Conservation (phyloP, 352 stramenopile species). For the Globisporangium iwayamae region DNA sequence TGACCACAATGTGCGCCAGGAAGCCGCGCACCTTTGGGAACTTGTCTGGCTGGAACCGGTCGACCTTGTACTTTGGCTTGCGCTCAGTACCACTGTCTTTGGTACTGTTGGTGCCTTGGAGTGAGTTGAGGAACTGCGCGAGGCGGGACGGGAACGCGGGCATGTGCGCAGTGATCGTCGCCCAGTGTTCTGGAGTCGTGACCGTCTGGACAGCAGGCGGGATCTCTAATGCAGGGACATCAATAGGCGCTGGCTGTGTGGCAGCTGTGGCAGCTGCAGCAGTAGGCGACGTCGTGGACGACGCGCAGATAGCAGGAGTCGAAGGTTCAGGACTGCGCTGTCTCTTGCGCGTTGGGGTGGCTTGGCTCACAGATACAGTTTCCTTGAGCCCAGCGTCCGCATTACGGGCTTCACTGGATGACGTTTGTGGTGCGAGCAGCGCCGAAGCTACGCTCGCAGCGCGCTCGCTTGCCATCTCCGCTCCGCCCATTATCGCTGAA, state of each 20-base stretch:
- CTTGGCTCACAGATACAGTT: no score
- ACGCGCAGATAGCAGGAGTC: background rate
- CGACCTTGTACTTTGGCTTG: slow-evolving; percentile 15
- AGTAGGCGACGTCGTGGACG: background rate
- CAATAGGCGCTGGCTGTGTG: background rate
- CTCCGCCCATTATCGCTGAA: no score
- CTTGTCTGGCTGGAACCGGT: slow-evolving; percentile 13
- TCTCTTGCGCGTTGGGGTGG: background rate
- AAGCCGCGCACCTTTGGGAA: slow-evolving; percentile 12
- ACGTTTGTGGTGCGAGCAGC: no score
- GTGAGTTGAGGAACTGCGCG: background rate
- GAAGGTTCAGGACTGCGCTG: background rate
- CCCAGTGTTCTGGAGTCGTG: background rate
- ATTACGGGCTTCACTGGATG: no score
- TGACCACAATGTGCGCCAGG: slow-evolving; percentile 9
- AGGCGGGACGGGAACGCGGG: slow-evolving; percentile 5
- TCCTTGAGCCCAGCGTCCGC: no score
- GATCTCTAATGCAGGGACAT: background rate
- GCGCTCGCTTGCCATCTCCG: no score
- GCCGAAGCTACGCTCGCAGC: no score
- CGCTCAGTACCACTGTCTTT: background rate
- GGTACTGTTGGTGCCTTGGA: background rate
- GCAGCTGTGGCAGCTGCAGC: background rate
- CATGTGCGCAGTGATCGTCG: background rate
- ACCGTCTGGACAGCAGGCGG: background rate